A percentile compares a stretch with the other conserved stretches of the same genome.
Conservation (phyloP, 2,329 filamentous ascomycete species). For the Tolypocladium ovalisporum region DNA sequence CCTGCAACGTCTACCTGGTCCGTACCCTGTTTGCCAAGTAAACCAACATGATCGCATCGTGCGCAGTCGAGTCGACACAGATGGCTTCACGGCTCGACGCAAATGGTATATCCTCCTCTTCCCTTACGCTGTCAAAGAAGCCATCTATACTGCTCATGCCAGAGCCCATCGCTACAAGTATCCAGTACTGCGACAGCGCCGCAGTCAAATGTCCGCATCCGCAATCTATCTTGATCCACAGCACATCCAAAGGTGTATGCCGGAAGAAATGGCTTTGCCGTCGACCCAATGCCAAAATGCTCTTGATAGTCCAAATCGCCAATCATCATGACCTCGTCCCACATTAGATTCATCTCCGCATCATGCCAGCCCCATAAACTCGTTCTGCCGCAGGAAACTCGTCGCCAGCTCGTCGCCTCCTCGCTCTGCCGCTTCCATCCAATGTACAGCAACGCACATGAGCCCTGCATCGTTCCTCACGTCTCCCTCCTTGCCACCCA, state of each 20-base stretch:
- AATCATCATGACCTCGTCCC: not conserved
- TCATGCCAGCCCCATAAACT: constrained; percentile 24
- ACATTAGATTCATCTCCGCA: not conserved
- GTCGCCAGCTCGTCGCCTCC: constrained; percentile 81
- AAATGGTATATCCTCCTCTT: not conserved
- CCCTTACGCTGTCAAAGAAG: not conserved
- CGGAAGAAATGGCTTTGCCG: not conserved
- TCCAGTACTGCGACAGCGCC: not conserved
- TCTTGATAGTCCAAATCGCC: not conserved
- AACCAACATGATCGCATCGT: too few relatives aligned
- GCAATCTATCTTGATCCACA: not conserved
- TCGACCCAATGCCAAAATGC: not conserved
- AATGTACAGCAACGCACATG: constrained; percentile 92
- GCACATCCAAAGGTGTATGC: not conserved
- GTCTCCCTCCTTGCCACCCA: constrained; percentile 29
- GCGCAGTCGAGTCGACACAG: not conserved
- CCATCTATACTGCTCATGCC: not conserved
- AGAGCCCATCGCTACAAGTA: not conserved
- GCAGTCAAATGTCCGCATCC: not conserved
- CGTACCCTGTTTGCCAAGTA: too few relatives aligned
- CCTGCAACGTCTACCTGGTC: too few relatives aligned
- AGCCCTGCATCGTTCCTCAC: constrained; percentile 69
- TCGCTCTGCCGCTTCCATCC: constrained; percentile 83
- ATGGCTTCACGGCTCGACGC: not conserved
- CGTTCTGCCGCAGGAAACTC: constrained; percentile 65